These are phyloP conservation scores for Stereocaulon alpinum DNA, from an alignment of 495 filamentous ascomycete genomes.

Conservation along the genomic window DNA sequence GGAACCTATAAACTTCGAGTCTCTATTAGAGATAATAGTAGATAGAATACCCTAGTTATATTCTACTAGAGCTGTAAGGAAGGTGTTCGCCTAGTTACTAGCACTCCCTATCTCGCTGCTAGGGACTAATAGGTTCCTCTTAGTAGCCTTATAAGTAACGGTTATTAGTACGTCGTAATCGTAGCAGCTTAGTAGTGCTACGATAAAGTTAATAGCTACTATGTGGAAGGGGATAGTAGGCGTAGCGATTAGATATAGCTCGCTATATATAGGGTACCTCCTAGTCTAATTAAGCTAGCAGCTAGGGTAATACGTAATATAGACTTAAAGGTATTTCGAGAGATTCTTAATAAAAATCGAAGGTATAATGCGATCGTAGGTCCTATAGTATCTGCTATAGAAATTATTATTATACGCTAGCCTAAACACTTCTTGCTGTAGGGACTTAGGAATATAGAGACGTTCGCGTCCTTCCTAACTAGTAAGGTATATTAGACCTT, in stretches of 20 bases:
- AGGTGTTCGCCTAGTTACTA: neutral
- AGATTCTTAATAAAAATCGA: slow-evolving; percentile 10
- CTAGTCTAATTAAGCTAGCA: neutral
- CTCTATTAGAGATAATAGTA: neutral
- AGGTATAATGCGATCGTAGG: slow-evolving; percentile 5
- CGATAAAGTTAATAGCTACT: slow-evolving; percentile 15
- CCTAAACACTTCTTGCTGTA: slow-evolving; percentile 10
- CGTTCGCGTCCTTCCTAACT: neutral
- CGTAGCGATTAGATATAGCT: no score
- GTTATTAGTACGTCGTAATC: neutral
- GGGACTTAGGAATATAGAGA: neutral
- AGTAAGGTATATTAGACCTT: slow-evolving; percentile 2
- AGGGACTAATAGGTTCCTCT: neutral
- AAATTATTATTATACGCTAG: slow-evolving; percentile 5
- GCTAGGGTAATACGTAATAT: slow-evolving; percentile 6
- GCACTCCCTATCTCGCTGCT: neutral
- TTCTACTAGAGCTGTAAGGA: neutral
- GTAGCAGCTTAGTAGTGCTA: neutral
- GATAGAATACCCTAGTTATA: neutral
- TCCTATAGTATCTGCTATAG: no score
- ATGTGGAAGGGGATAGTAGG: slow-evolving; percentile 12
- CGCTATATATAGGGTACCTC: neutral
- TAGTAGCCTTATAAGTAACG: slow-evolving; percentile 13
- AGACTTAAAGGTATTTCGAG: slow-evolving; percentile 1
- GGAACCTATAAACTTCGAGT: neutral